Evolutionary conservation across 257 asterid genomes (phyloP).

Genomic region (Schizonepeta tenuifolia): DNA sequence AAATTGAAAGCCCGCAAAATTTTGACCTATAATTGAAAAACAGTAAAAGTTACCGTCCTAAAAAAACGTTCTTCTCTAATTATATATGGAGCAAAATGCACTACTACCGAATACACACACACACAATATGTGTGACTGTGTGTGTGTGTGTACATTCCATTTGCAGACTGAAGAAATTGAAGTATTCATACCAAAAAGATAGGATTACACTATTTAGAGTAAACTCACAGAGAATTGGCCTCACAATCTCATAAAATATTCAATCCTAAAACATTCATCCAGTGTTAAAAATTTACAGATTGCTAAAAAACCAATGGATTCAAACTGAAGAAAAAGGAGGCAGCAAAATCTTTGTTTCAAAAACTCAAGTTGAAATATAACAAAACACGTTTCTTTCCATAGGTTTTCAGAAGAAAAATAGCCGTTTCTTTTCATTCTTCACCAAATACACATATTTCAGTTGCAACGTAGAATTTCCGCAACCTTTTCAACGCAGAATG

Average conservation of each 20-base stretch:
- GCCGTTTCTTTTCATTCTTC: background rate
- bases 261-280: background rate
- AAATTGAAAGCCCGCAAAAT: no score
- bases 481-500: background rate
- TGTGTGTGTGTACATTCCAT: background rate
- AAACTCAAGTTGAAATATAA: background rate
- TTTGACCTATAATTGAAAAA: no score
- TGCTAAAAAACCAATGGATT: no score
- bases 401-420: background rate
- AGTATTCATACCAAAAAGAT: background rate
- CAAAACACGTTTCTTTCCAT: background rate
- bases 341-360: background rate
- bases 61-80: no score
- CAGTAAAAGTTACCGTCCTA: no score
- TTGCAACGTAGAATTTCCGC: background rate
- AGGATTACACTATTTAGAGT: constrained; percentile 8
- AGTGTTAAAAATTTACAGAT: no score
- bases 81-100: constrained; percentile 2
- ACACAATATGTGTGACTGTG: no score
- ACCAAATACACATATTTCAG: background rate
- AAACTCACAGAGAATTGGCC: background rate
- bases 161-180: background rate
- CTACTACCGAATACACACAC: background rate
- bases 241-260: constrained; percentile 23
- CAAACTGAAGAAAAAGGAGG: background rate